These are phyloP conservation scores for Cenchrus purpureus DNA, from an alignment of 176 grass and related monocot genomes.

Conservation along the genomic window DNA sequence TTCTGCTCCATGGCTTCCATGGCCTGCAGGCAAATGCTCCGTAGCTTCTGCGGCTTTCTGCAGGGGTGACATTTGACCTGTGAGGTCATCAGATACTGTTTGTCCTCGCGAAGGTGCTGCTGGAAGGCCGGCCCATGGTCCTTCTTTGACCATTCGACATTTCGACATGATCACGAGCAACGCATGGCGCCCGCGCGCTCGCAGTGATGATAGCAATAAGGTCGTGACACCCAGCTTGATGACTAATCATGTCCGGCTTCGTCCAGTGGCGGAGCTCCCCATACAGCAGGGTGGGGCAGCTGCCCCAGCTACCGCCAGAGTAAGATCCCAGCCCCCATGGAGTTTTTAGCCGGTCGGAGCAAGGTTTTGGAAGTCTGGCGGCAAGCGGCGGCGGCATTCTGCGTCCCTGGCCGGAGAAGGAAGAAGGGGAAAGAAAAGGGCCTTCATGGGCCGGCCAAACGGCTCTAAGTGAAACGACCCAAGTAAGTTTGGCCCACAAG, in stretches of 20 bases:
- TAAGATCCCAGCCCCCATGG: no score
- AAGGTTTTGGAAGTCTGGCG: no score
- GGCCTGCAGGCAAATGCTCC: background rate
- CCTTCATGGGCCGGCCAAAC: no score
- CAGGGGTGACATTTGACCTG: background rate
- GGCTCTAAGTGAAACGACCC: no score
- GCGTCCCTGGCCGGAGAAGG: no score
- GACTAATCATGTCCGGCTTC: no score
- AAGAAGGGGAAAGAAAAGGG: no score
- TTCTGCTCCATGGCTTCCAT: background rate
- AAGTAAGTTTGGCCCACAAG: no score
- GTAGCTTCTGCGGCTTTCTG: background rate
- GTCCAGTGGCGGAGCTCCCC: background rate
- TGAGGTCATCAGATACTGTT: background rate
- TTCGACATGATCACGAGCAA: background rate
- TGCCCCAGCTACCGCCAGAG: no score
- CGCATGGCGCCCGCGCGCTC: background rate
- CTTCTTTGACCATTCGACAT: background rate
- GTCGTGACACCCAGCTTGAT: background rate
- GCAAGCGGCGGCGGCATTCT: no score
- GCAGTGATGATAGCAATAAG: background rate
- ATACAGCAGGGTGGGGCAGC: no score
- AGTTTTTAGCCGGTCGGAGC: no score
- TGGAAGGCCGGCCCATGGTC: background rate
- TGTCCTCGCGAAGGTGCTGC: conserved; percentile 2